Evolutionary conservation across 768 basidiomycete genomes (phyloP).

Genomic region (Mycena belliarum): DNA sequence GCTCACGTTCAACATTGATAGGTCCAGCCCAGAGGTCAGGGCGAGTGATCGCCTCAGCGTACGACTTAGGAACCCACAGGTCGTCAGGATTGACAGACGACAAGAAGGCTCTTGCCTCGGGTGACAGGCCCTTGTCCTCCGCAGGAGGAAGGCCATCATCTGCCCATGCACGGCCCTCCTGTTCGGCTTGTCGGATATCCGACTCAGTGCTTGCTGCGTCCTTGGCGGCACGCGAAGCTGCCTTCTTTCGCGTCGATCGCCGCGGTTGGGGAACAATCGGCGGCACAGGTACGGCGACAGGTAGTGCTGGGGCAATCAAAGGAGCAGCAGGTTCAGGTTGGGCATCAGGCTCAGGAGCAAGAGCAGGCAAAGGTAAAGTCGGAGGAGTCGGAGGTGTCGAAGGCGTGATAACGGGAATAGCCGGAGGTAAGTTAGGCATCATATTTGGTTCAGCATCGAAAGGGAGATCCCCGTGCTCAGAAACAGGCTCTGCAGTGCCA

Average conservation of each 20-base stretch:
- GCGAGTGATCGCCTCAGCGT: background rate
- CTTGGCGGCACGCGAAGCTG: no score
- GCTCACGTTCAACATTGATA: background rate
- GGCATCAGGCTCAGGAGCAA: no score
- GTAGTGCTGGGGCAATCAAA: no score
- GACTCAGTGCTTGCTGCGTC: background rate
- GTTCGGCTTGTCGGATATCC: background rate
- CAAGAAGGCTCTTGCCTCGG: background rate
- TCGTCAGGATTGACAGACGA: background rate
- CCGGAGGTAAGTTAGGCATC: no score
- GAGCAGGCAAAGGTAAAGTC: no score
- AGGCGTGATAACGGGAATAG: no score
- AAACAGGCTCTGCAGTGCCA: background rate
- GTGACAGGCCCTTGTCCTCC: background rate
- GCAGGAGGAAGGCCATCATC: background rate
- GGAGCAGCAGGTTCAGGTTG: no score
- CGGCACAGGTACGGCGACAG: no score
- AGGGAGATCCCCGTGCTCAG: background rate
- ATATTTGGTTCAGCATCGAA: background rate
- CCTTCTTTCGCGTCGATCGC: no score
- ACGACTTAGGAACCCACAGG: background rate
- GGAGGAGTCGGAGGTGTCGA: no score
- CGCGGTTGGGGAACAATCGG: no score
- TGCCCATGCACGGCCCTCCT: background rate
- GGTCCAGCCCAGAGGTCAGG: background rate